A percentile compares a stretch with the other conserved stretches of the same genome.
These are phyloP conservation scores for Physcomitrium patens DNA, from an alignment of 225 moss, liverwort and hornwort genomes.

Conservation along the genomic window DNA sequence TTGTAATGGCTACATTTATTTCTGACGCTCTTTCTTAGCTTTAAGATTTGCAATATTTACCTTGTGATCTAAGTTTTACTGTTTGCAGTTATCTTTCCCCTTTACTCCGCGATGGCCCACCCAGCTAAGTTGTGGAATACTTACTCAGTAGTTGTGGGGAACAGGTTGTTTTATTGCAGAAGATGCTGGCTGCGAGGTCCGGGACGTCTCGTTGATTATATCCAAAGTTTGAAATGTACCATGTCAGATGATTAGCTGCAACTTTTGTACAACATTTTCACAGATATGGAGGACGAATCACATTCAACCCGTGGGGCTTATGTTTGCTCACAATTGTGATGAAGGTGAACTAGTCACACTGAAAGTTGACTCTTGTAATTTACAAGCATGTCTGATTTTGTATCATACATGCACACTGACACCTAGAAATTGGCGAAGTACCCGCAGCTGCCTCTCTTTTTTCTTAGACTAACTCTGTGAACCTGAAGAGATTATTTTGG, in stretches of 20 bases:
- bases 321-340: conserved; percentile 11
- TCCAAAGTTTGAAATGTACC: conserved; percentile 31
- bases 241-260: conserved; percentile 26
- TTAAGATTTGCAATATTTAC: too few relatives aligned
- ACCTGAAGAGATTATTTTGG: conserved; percentile 12
- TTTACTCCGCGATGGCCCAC: not conserved
- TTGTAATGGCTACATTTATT: too few relatives aligned
- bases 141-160: conserved; percentile 19
- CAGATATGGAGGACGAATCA: conserved; percentile 22
- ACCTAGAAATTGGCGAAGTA: conserved; percentile 14
- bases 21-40: too few relatives aligned
- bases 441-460: conserved; percentile 22
- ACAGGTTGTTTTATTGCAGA: conserved; percentile 44
- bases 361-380: conserved; percentile 31
- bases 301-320: conserved; percentile 22
- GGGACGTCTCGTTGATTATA: conserved; percentile 23
- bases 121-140: not conserved
- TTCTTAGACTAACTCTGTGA: conserved; percentile 9
- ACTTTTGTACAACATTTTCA: conserved; percentile 40
- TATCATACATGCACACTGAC: conserved; percentile 5
- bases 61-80: too few relatives aligned
- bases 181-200: conserved; percentile 41
- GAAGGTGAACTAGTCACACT: conserved; percentile 1
- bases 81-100: not conserved
- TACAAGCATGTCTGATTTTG: conserved; percentile 26